These are phyloP conservation scores for Funneliformis mosseae DNA, from an alignment of 192 early-diverging fungal species.

Conservation along the genomic window DNA sequence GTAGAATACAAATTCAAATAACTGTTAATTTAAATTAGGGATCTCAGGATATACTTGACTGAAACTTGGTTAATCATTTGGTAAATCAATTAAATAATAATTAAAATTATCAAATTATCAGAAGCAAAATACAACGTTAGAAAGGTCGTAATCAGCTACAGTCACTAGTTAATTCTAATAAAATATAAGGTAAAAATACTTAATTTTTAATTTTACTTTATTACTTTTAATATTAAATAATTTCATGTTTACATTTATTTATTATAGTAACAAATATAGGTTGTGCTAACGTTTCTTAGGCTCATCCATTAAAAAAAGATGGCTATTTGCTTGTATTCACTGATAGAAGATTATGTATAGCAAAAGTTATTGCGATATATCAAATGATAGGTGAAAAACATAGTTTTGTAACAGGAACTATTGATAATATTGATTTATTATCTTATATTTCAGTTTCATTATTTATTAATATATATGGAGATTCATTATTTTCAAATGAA, in stretches of 20 bases:
- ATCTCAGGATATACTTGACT: too few relatives aligned
- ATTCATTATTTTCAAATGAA: slow-evolving; percentile 12
- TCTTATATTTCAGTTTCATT: slow-evolving; percentile 16
- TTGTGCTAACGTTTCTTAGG: slow-evolving; percentile 6
- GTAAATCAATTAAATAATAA: too few relatives aligned
- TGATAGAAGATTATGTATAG: slow-evolving; percentile 2
- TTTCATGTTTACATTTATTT: background rate
- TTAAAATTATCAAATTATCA: too few relatives aligned
- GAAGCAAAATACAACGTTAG: too few relatives aligned
- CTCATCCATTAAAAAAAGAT: slow-evolving; percentile 1
- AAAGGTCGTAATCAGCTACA: too few relatives aligned
- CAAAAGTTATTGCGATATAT: slow-evolving; percentile 7
- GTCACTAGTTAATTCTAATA: too few relatives aligned
- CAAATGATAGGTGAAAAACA: slow-evolving; percentile 4
- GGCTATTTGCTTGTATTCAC: slow-evolving; percentile 1
- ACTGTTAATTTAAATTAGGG: too few relatives aligned
- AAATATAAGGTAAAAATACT: too few relatives aligned
- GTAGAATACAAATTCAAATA: too few relatives aligned
- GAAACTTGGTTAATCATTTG: too few relatives aligned
- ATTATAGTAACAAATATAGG: slow-evolving; percentile 3
- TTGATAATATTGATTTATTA: slow-evolving; percentile 9
- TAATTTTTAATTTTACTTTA: too few relatives aligned
- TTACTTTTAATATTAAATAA: background rate
- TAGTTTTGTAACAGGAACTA: background rate
- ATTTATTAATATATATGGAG: slow-evolving; percentile 6